Conservation (phyloP, 306 rosid species). For the Adenanthera pavonina region DNA sequence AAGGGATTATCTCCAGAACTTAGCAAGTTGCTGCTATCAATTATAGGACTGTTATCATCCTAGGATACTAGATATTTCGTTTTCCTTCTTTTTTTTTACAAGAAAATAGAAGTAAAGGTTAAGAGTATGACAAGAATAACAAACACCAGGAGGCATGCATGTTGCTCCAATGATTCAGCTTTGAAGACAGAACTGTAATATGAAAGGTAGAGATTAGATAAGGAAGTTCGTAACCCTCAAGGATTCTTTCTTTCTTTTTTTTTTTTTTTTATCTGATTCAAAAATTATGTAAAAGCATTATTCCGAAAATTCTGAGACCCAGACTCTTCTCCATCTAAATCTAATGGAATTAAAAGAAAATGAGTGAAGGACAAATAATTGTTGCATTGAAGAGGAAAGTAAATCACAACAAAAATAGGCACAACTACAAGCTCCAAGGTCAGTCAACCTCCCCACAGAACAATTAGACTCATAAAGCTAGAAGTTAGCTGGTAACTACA, state of each 20-base stretch:
- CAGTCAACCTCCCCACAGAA: not conserved
- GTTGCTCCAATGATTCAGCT: not conserved
- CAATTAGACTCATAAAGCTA: not conserved
- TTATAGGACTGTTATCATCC: constrained; percentile 1
- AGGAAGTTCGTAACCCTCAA: not conserved
- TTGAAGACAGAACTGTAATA: not conserved
- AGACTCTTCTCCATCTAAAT: not conserved
- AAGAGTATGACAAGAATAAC: not conserved
- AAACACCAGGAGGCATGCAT: constrained; percentile 3
- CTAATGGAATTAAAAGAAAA: not conserved
- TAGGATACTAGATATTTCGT: constrained; percentile 10
- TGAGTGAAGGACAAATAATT: not conserved
- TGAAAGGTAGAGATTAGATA: constrained; percentile 2
- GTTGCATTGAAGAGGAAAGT: not conserved
- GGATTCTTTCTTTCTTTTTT: not conserved
- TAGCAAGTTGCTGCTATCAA: not conserved
- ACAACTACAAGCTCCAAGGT: not conserved
- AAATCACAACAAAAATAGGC: not conserved
- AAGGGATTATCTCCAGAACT: not conserved
- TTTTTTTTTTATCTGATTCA: not conserved
- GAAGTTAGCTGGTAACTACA: not conserved
- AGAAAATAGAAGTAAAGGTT: not conserved
- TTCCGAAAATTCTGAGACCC: not conserved
- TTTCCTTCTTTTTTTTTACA: not conserved
- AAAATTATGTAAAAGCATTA: not conserved